Conservation (phyloP, 1,284 basidiomycete genomes). For the Cutaneotrichosporon arboriforme region DNA sequence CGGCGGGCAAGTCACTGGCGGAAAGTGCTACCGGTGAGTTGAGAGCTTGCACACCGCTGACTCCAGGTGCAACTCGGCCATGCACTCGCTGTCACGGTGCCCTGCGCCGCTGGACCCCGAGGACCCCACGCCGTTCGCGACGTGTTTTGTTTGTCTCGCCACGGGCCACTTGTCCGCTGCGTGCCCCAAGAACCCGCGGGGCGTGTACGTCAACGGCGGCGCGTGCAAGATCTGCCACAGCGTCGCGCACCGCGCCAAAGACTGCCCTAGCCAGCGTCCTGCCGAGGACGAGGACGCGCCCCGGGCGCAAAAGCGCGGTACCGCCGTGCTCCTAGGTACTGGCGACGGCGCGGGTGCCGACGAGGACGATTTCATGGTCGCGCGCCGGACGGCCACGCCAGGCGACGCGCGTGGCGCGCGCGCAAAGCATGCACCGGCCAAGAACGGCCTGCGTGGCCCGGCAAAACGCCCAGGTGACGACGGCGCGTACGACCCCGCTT, state of each 20-base stretch:
- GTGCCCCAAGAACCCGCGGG: conserved; percentile 76
- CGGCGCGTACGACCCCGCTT: conserved; percentile 8
- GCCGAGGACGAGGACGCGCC: background rate
- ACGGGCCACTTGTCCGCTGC: conserved; percentile 74
- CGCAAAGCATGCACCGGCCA: conserved; percentile 28
- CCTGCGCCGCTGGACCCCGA: conserved; percentile 59
- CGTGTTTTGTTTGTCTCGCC: conserved; percentile 80
- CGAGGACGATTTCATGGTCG: conserved; percentile 83
- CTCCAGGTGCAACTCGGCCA: conserved; percentile 71
- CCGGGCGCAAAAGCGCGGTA: background rate
- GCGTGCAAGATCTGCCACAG: conserved; percentile 80
- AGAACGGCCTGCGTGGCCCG: conserved; percentile 33
- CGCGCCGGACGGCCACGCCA: conserved; percentile 34
- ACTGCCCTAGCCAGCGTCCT: conserved; percentile 55
- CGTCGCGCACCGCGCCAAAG: conserved; percentile 76
- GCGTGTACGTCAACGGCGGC: conserved; percentile 87
- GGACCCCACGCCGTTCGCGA: conserved; percentile 77
- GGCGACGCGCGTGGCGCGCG: conserved; percentile 4
- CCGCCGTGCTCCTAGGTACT: conserved; percentile 14
- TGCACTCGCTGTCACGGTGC: conserved; percentile 73
- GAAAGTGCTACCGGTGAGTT: conserved; percentile 74
- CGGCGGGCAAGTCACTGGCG: conserved; percentile 50
- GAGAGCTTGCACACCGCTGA: background rate
- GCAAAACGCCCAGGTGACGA: conserved; percentile 23
- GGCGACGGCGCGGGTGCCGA: conserved; percentile 62